Conservation (phyloP, 345 rosid species). For the Rubroshorea leprosula region DNA sequence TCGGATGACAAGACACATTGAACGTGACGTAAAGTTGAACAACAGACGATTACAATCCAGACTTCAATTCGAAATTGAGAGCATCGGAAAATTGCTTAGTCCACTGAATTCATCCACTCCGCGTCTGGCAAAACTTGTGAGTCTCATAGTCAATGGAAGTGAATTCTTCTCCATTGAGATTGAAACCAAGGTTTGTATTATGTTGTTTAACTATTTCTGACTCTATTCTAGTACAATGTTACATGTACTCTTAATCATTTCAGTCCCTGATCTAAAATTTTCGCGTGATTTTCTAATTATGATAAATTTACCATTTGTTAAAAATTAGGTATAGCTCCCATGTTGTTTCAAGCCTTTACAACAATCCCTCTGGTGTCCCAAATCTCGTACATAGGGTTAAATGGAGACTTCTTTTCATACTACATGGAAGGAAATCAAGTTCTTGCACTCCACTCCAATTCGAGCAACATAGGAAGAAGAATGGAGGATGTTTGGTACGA, state of each 20-base stretch:
- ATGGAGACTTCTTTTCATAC: slow-evolving; percentile 36
- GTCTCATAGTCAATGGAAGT: slow-evolving; percentile 19
- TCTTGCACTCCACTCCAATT: slow-evolving; percentile 25
- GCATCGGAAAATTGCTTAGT: slow-evolving; percentile 11
- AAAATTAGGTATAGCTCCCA: slow-evolving; percentile 48
- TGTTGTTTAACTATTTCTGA: background rate
- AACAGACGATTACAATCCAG: slow-evolving; percentile 9
- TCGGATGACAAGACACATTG: slow-evolving; percentile 7
- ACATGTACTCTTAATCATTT: no score
- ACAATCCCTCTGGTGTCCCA: slow-evolving; percentile 33
- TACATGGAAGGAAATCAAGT: slow-evolving; percentile 23
- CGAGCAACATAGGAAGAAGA: background rate
- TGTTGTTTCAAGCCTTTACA: slow-evolving; percentile 33
- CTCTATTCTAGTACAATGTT: no score
- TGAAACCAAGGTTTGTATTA: background rate
- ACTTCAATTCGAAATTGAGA: slow-evolving; percentile 26
- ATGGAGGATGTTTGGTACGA: slow-evolving; percentile 25
- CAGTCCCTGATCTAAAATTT: no score
- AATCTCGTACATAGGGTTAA: slow-evolving; percentile 35
- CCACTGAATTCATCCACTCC: slow-evolving; percentile 29
- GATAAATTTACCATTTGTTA: no score
- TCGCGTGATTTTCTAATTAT: background rate
- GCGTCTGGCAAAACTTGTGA: slow-evolving; percentile 23
- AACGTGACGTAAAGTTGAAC: slow-evolving; percentile 11
- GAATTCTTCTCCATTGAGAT: slow-evolving; percentile 9